phyloP scores from a whole-genome alignment of 371 early-diverging fungal genomes.

The Catenaria anguillulae region DNA sequence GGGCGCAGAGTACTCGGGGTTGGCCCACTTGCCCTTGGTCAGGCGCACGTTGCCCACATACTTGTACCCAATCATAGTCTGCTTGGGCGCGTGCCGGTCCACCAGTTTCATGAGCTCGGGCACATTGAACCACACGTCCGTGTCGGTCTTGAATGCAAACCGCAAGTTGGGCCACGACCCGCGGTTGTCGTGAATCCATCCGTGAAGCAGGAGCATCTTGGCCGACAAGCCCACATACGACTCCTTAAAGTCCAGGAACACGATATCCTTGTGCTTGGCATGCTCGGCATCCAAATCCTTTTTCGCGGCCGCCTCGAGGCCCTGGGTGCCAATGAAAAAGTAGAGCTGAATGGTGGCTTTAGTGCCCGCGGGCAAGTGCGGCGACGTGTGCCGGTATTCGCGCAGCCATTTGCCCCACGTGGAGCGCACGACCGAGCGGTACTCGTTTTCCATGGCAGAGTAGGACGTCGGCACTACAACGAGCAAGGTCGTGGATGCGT shows the following conservation, averaged over 20 bases:
- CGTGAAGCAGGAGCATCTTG: slow-evolving; percentile 2
- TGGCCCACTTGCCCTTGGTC: slow-evolving; percentile 1
- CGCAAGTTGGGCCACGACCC: not conserved
- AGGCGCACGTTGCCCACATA: not conserved
- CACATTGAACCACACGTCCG: slow-evolving; percentile 4
- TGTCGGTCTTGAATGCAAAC: slow-evolving; percentile 7
- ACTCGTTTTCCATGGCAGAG: not conserved
- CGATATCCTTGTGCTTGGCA: not conserved
- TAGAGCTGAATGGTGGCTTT: not conserved
- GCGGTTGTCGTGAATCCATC: slow-evolving; percentile 1
- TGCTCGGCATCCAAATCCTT: not conserved
- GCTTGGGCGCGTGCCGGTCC: not conserved
- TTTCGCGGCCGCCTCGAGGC: not conserved
- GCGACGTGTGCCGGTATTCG: not conserved
- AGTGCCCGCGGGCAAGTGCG: not conserved
- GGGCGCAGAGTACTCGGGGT: not conserved
- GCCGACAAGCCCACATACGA: not conserved
- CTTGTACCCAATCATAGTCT: slow-evolving; percentile 6
- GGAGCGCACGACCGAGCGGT: not conserved
- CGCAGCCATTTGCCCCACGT: slow-evolving; percentile 3
- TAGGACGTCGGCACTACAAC: not conserved
- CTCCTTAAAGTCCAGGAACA: not conserved
- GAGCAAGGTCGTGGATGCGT: not conserved
- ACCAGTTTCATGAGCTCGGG: not conserved
- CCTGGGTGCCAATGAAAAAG: slow-evolving; percentile 2